Evolutionary conservation across 2,329 filamentous ascomycete species (phyloP).

Genomic region (Scopulariopsis brevicaulis): DNA sequence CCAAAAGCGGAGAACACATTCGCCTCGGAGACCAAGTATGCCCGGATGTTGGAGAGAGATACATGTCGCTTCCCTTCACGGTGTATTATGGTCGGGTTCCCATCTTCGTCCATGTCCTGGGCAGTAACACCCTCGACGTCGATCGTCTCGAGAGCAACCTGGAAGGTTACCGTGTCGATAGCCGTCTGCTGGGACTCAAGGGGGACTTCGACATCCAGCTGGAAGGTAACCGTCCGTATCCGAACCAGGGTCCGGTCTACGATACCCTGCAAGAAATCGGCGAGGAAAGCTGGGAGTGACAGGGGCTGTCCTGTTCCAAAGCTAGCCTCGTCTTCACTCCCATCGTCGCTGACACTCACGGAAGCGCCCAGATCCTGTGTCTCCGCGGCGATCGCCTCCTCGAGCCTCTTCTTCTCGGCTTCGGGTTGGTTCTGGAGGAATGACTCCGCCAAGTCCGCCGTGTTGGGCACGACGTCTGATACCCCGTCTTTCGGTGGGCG

Average conservation of each 20-base stretch:
- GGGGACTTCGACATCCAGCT: conserved; percentile 50
- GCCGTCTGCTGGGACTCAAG: conserved; percentile 28
- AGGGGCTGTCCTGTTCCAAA: conserved; percentile 61
- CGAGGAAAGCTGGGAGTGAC: conserved; percentile 58
- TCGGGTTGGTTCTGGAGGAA: conserved; percentile 63
- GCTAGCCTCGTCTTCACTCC: conserved; percentile 45
- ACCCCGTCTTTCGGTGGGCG: conserved; percentile 10
- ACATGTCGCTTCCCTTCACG: conserved; percentile 57
- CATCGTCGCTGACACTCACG: conserved; percentile 47
- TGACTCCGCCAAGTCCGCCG: conserved; percentile 63
- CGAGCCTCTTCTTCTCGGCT: conserved; percentile 54
- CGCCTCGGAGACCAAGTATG: conserved; percentile 55
- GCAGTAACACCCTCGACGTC: conserved; percentile 56
- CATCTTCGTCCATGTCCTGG: conserved; percentile 16
- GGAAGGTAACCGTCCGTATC: conserved; percentile 54
- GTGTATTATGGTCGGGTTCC: conserved; percentile 24
- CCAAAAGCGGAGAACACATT: conserved; percentile 51
- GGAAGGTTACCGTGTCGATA: conserved; percentile 48
- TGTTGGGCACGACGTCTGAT: conserved; percentile 45
- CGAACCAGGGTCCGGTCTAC: conserved; percentile 58
- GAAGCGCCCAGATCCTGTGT: conserved; percentile 52
- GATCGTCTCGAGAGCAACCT: conserved; percentile 52
- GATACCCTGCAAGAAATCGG: conserved; percentile 62
- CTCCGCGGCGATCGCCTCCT: conserved; percentile 55
- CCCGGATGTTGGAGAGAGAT: conserved; percentile 50